Evolutionary conservation across 2,329 filamentous ascomycete genomes (phyloP).

Genomic region (Cercospora brassicicola): DNA sequence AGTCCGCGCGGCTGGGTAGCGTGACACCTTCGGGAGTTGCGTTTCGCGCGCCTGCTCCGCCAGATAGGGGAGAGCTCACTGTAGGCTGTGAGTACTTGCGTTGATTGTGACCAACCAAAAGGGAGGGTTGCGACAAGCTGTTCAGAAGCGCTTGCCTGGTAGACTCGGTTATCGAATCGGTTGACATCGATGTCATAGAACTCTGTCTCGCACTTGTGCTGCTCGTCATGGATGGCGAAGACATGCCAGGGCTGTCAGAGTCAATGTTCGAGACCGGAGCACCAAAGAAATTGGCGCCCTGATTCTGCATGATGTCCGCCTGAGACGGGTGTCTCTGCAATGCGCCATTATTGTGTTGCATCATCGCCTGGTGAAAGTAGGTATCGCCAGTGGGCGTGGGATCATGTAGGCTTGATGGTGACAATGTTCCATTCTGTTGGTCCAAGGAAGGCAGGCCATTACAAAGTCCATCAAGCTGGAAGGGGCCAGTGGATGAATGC

Average conservation of each 20-base stretch:
- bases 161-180: conserved; percentile 66
- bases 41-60: conserved; percentile 31
- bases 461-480: conserved; percentile 71
- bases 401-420: conserved; percentile 71
- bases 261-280: conserved; percentile 61
- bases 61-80: conserved; percentile 55
- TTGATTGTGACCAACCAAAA: conserved; percentile 51
- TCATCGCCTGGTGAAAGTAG: conserved; percentile 70
- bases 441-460: conserved; percentile 75
- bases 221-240: conserved; percentile 69
- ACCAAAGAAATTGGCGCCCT: conserved; percentile 62
- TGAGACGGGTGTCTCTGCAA: conserved; percentile 26
- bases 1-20: conserved; percentile 77
- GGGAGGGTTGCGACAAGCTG: conserved; percentile 61
- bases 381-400: conserved; percentile 68
- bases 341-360: conserved; percentile 48
- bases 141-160: conserved; percentile 63
- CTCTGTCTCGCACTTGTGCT: conserved; percentile 58
- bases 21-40: conserved; percentile 46
- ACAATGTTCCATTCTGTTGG: conserved; percentile 68
- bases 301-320: conserved; percentile 33
- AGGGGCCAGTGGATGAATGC: conserved; percentile 63
- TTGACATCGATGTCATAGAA: conserved; percentile 61
- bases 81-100: conserved; percentile 62
- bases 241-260: conserved; percentile 62